Evolutionary conservation across 345 rosid species (phyloP).

Genomic region (Euphorbia pulcherrima): DNA sequence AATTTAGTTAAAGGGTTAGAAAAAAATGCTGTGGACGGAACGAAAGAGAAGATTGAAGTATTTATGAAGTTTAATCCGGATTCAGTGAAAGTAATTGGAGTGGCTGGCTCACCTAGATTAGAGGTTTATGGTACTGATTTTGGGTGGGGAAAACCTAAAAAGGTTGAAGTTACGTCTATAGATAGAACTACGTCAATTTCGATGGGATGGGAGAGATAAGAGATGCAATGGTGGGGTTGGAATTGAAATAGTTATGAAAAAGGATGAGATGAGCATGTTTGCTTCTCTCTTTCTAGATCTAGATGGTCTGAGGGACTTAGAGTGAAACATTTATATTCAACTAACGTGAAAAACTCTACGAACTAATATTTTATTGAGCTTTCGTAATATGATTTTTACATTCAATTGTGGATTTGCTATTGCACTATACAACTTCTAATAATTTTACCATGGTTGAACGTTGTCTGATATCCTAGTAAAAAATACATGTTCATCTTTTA

Average conservation of each 20-base stretch:
- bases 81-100: constrained; percentile 16
- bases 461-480: no score
- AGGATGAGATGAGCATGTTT: constrained; percentile 22
- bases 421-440: no score
- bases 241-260: constrained; percentile 8
- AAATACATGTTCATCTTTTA: no score
- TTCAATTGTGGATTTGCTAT: no score
- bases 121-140: constrained; percentile 12
- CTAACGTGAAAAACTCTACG: no score
- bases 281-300: background rate
- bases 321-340: no score
- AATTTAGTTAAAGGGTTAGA: background rate
- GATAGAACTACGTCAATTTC: background rate
- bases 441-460: no score
- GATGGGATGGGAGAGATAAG: constrained; percentile 9
- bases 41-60: background rate
- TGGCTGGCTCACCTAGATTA: constrained; percentile 9
- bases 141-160: constrained; percentile 24
- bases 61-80: background rate
- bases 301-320: no score
- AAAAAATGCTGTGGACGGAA: background rate
- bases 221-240: constrained; percentile 14
- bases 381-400: no score
- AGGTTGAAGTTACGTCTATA: constrained; percentile 14
- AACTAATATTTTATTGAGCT: no score